Evolutionary conservation across 805 yeast species (phyloP), one percentile per base, ranked within the genome.

Genomic region (Scheffersomyces stipitis): DNA sequence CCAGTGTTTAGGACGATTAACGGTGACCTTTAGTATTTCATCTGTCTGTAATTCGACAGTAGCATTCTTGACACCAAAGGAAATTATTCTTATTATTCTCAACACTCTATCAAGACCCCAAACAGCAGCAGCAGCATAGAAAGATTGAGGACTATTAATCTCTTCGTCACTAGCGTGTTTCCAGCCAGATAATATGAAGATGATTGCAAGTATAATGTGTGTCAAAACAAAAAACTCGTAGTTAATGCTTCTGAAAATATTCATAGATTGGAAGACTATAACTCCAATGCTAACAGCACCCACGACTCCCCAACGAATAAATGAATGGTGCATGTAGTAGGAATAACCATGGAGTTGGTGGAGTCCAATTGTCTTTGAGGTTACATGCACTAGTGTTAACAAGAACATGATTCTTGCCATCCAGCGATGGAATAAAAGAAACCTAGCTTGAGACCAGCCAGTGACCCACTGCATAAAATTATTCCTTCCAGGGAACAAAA

Each of bases 51-150:
- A 52, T 15, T 54, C 47, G 15, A 73, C 68, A 3, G 61, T 45
- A 2, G 83, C 84, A 8, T 64, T 52, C 18, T 77, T 74, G 16
- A 73, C 77, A 5, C 96, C 96, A 43, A 83, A 81, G 22, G 63
- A 51, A 10, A 73, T 36, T 2, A 86, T 56, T 35, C 87, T 71
- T 1, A 71, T 61, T 8, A 81, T 41, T 44, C 96, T 71, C 10
- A 75, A 50, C 0, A 78, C 41, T 37, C 90, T 66, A 52, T 88
- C 95, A 45, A 78, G 69, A 1, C 66, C 71, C 96, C 96, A 88
- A 5, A 87, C 65, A 0, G 78, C 81, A 41, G 78, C 70, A 6
- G 81, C 52, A 4, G 78, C 73, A 38, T 75, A 78, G 41, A 58
- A 51, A n/a, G 62, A 74, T 57, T 64, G 56, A 23, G 52, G 41